Evolutionary conservation across 2,329 filamentous ascomycete species (phyloP), one percentile per base, ranked within the genome.

Genomic region (Aspergillus sp.): DNA sequence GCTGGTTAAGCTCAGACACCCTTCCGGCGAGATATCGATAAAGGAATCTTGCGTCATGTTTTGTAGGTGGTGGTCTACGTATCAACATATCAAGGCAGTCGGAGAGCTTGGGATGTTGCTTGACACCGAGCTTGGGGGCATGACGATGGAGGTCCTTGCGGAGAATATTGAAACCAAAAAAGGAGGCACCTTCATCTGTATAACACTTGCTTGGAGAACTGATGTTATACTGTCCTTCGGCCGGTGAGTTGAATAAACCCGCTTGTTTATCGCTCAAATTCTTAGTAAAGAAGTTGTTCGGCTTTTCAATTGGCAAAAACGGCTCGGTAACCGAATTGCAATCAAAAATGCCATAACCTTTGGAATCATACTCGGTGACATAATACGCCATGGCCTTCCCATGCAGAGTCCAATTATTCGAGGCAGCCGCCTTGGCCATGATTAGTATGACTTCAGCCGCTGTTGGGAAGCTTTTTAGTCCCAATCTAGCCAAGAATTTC

Each of bases 11-110:
- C 63, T 98, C 93, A 6, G 82, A 82, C 4, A 93, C 78, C 23
- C 95, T 87, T 53, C 85, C 85, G 6, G 91, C 86, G 67, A 99
- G 89, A 72, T 99, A 99, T 43, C 84, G 82, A 68, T 97, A 99
- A 6, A 96, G 73, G 3, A 82, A 81, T 41, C 85, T 82, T 0
- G 93, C 95, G 57, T 88, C 85, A 7, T 78, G 75, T 21, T 83
- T 81, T 40, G 83, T 87, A 56, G 81, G 80, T 1, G 95, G 93
- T 33, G 93, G 92, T 3, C 83, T 84, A 31, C 83, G 82, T 27
- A 93, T 78, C 41, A 99, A 78, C 24, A 85, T 83, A 41, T 89
- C 86, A 12, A 96, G 84, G 68, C 92, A 96, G 24, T 88, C 85
- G 1, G 81, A 80, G 60, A 98, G 89, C 0, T 87, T 85, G 0